Evolutionary conservation across 345 rosid genomes (phyloP), one percentile per base, ranked within the genome.

Genomic region (Anastatica hierochuntica): DNA sequence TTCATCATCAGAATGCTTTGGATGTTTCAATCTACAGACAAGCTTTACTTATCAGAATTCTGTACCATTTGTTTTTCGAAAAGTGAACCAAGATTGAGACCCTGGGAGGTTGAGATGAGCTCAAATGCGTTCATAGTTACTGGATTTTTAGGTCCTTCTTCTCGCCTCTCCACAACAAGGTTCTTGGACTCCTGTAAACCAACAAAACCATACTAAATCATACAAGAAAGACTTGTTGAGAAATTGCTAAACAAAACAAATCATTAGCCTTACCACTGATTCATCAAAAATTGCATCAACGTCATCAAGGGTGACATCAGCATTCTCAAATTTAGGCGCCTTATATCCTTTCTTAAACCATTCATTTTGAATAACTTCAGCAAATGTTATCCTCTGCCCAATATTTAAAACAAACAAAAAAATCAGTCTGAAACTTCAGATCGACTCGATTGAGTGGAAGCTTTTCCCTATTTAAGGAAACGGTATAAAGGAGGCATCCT

Each of bases 271-370:
- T 76, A 94, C 97, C 80, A 53, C 78, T 43, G 81, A 69, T 61
- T 85, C 94, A 62, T 73, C 75, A 74, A 85, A 94, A 43, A 88
- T 76, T 20, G 85, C 83, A 70, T 88, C 77, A 67, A 94, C 90
- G 37, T 94, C 95, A 52, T 70, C 97, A 60, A 81, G 87, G 68
- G 76, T 80, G 58, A 85, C 81, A 45, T 79, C 71, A 20, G 85
- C 81, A 65, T 81, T 77, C 62, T 88, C 94, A 75, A 94, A 94
- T 36, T 48, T 65, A 43, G 94, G 83, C 31, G 90, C 85, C 66
- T 83, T 88, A 64, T 94, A 94, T 39, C 97, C 97, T 76, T 94
- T 88, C 58, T 85, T 94, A 70, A 94, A 94, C 99, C 99, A 94
- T 35, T 88, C 97, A 71, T 88, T 85, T 74, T 75, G 87, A 64